Base-by-base conservation (phyloP, 2,329 filamentous ascomycete genomes). In the Penicillium rolfsii region DNA sequence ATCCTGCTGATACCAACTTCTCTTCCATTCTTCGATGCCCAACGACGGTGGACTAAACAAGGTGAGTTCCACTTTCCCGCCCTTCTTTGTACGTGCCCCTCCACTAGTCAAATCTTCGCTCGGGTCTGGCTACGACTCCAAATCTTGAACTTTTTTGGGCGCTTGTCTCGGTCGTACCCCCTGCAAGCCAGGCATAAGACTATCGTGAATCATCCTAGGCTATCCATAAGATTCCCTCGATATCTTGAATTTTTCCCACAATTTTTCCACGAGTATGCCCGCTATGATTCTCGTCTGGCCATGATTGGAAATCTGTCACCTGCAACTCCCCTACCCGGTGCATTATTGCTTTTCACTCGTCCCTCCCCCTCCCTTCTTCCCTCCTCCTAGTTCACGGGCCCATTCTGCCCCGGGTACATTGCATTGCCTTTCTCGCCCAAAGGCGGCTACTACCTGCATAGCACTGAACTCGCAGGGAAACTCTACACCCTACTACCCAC, bases 381-480 rank as follows among this genome's bases (percentile, higher is more conserved):
- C 22, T 22, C n/a, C 8, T 41, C n/a, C 48, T 30, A 26, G 45
- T 38, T 16, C 62, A 63, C 64, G 55, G 53, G 28, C 57, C 62
- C 56, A 40, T 26, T 54, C 59, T 64, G 53, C 40, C 62, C 26
- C 54, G 52, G 59, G 40, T 33, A 36, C 3, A 22, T 45, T 50
- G 33, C 38, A 36, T 58, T 1, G 19, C 19, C 26, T 35, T 41
- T 33, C 14, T 52, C 33, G 54, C 58, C 53, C 40, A 22, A 45
- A 60, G 26, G 62, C 57, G 58, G 62, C 62, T 60, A 52, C 60
- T 55, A 41, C 57, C 55, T 67, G 58, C 64, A 65, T 52, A 61
- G n/a, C 45, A 41, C 40, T 19, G 12, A 8, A 33, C 30, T 11
- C 30, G 30, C 36, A 28, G 22, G 40, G 55, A 6, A 6, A 36